phyloP scores from a whole-genome alignment of 129 eudicot species.

The Tanacetum coccineum region DNA sequence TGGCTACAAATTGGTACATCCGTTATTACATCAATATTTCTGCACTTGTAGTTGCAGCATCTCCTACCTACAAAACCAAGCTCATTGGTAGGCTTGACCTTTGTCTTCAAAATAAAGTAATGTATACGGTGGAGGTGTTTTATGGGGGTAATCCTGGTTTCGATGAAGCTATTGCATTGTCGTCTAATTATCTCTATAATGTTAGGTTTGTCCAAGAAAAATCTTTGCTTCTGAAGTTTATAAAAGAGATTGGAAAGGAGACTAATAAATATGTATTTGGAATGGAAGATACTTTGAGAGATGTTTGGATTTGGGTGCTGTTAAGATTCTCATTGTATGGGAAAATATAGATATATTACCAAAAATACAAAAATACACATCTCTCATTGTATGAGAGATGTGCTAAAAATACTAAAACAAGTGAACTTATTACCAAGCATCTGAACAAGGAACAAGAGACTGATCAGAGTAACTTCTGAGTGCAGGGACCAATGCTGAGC shows the following conservation, averaged over 20 bases:
- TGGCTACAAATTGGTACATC: conserved; percentile 34
- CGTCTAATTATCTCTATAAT: conserved; percentile 32
- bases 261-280: conserved; percentile 39
- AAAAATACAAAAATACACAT: too few relatives aligned
- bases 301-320: conserved; percentile 23
- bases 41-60: conserved; percentile 37
- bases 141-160: conserved; percentile 38
- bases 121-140: conserved; percentile 35
- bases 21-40: conserved; percentile 32
- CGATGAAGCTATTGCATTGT: conserved; percentile 32
- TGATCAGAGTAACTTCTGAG: too few relatives aligned
- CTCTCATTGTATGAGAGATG: too few relatives aligned
- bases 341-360: too few relatives aligned
- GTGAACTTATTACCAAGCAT: too few relatives aligned
- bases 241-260: conserved; percentile 35
- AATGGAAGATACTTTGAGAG: conserved; percentile 32
- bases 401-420: too few relatives aligned
- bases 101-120: conserved; percentile 30
- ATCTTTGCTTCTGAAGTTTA: conserved; percentile 30
- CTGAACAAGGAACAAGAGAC: too few relatives aligned
- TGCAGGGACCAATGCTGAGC: too few relatives aligned
- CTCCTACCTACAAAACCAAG: conserved; percentile 34
- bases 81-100: conserved; percentile 35
- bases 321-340: too few relatives aligned
- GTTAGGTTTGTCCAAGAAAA: conserved; percentile 39